phyloP scores from a whole-genome alignment of 257 asterid genomes.

The Mentha longifolia region DNA sequence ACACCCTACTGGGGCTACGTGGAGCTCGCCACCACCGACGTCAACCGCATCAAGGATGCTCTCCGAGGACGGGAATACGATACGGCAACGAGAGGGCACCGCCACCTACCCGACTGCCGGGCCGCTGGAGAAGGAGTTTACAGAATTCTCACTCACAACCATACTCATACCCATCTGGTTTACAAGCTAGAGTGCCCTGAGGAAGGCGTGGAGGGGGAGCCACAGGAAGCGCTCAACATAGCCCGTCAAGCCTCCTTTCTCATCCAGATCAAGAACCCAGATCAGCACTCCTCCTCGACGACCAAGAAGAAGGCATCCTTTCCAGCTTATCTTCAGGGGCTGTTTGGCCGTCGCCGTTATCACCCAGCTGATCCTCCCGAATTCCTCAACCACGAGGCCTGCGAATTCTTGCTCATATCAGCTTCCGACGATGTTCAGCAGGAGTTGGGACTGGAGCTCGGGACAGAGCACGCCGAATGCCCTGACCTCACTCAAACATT shows the following conservation, averaged over 20 bases:
- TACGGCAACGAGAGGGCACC: conserved; percentile 46
- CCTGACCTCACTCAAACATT: conserved; percentile 56
- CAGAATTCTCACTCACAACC: conserved; percentile 56
- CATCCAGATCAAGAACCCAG: conserved; percentile 70
- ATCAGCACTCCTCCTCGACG: conserved; percentile 5
- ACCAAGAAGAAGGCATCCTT: conserved; percentile 51
- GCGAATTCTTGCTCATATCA: conserved; percentile 75
- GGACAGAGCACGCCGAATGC: conserved; percentile 47
- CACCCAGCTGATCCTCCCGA: conserved; percentile 74
- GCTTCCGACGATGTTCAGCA: conserved; percentile 70
- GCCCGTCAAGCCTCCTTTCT: conserved; percentile 67
- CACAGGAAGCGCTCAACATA: conserved; percentile 61
- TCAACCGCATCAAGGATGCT: conserved; percentile 40
- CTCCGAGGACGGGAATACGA: conserved; percentile 53
- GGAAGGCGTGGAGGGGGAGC: conserved; percentile 44
- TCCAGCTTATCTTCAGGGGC: conserved; percentile 68
- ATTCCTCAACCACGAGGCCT: conserved; percentile 74
- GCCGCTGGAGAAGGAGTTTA: conserved; percentile 65
- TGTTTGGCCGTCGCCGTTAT: conserved; percentile 44
- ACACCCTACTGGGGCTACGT: conserved; percentile 52
- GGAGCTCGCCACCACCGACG: conserved; percentile 47
- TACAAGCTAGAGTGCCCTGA: conserved; percentile 73
- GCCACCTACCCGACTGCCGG: conserved; percentile 39
- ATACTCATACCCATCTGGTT: conserved; percentile 64
- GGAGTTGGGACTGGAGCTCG: conserved; percentile 68